Percentiles rank a stretch among this genome's conserved stretches.
Conservation (phyloP, 345 rosid species). For the Eucalyptus viminalis region DNA sequence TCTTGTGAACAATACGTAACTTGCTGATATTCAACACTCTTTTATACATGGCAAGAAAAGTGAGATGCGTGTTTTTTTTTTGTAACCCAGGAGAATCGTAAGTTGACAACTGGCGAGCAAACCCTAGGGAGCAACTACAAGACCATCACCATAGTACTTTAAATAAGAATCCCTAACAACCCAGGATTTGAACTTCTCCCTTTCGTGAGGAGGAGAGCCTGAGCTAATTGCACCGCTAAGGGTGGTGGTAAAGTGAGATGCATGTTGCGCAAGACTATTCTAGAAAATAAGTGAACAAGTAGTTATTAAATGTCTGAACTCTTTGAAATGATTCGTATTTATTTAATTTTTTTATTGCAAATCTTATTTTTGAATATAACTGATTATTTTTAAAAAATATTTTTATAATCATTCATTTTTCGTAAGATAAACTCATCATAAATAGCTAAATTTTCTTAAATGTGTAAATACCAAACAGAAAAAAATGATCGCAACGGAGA, state of each 20-base stretch:
- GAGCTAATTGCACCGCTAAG: no score
- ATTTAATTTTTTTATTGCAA: background rate
- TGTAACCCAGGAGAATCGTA: no score
- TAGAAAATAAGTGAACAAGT: background rate
- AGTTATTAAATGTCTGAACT: fast-evolving
- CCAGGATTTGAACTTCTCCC: no score
- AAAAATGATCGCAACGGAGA: background rate
- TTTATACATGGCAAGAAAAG: background rate
- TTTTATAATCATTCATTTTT: background rate
- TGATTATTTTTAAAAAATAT: fast-evolving
- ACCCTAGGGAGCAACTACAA: no score
- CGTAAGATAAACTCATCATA: background rate
- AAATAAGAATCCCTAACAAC: no score
- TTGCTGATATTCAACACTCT: background rate
- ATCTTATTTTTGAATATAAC: no score
- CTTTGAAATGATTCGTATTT: fast-evolving
- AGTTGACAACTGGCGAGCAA: no score
- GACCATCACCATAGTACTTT: no score
- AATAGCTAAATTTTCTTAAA: background rate
- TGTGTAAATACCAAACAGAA: background rate
- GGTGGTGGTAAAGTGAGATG: background rate
- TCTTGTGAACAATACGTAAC: no score
- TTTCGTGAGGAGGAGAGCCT: no score
- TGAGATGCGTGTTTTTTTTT: background rate
- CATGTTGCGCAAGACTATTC: fast-evolving